These are phyloP conservation scores for Apodospora peruviana DNA, from an alignment of 495 filamentous ascomycete species.

Conservation along the genomic window DNA sequence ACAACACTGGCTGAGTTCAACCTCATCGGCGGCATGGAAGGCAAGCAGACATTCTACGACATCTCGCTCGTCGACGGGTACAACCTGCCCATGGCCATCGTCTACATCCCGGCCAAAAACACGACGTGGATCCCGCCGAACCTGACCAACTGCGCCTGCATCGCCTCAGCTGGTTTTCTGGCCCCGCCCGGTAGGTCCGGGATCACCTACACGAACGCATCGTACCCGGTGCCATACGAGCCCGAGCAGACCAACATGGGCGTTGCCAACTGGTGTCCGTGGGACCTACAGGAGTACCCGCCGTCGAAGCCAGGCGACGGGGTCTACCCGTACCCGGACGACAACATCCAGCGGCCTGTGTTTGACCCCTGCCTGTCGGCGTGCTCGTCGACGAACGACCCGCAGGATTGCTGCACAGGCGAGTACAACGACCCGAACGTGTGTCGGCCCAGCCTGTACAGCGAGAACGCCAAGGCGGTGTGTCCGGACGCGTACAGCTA, in stretches of 20 bases:
- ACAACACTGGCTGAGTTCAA: conserved; percentile 73
- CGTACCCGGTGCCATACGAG: conserved; percentile 62
- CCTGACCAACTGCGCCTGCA: conserved; percentile 67
- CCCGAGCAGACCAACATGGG: conserved; percentile 38
- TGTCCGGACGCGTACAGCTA: conserved; percentile 82
- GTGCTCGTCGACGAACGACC: conserved; percentile 55
- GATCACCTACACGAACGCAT: conserved; percentile 44
- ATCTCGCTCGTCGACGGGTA: conserved; percentile 82
- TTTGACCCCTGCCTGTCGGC: conserved; percentile 70
- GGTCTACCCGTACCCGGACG: conserved; percentile 71
- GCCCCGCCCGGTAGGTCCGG: conserved; percentile 33
- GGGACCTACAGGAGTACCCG: conserved; percentile 60
- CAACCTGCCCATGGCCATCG: conserved; percentile 67
- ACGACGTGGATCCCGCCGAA: conserved; percentile 59
- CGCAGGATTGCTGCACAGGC: conserved; percentile 66
- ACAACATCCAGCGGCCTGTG: conserved; percentile 55
- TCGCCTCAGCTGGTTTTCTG: conserved; percentile 57
- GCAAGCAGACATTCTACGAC: conserved; percentile 69
- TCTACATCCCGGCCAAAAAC: conserved; percentile 53
- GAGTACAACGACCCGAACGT: conserved; percentile 47
- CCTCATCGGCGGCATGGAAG: conserved; percentile 50
- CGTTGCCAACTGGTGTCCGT: conserved; percentile 68
- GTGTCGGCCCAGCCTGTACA: conserved; percentile 60
- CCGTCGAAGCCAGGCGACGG: conserved; percentile 61
- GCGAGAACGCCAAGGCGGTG: conserved; percentile 57